phyloP scores from a whole-genome alignment of 495 filamentous ascomycete genomes.

The Aspergillus conjunctus region DNA sequence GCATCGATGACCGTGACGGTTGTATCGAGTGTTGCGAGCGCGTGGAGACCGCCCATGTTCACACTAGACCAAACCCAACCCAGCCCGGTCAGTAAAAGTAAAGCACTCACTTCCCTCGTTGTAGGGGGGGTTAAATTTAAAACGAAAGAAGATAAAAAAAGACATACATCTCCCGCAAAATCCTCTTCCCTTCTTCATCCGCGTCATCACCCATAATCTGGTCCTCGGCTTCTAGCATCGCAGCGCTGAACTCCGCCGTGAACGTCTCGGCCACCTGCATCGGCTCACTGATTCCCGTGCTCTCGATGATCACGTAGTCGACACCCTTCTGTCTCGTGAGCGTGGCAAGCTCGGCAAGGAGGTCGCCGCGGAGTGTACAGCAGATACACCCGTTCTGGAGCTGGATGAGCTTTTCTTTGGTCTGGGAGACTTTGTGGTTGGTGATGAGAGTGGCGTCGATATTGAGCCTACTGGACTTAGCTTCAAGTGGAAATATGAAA shows the following conservation, averaged over 20 bases:
- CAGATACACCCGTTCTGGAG: constrained; percentile 66
- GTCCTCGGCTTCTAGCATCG: constrained; percentile 44
- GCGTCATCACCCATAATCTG: constrained; percentile 20
- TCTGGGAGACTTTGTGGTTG: constrained; percentile 52
- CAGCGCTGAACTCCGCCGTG: constrained; percentile 50
- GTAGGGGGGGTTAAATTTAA: not conserved
- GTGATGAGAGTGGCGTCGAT: constrained; percentile 58
- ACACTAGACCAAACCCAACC: too few relatives aligned
- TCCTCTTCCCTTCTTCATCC: constrained; percentile 38
- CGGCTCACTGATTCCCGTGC: constrained; percentile 62
- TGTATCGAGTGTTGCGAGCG: constrained; percentile 57
- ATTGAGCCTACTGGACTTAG: constrained; percentile 42
- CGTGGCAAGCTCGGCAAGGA: constrained; percentile 55
- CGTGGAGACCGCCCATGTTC: constrained; percentile 53
- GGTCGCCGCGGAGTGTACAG: constrained; percentile 60
- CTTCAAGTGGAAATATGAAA: not conserved
- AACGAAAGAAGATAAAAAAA: not conserved
- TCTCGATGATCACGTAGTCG: constrained; percentile 63
- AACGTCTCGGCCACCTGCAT: constrained; percentile 67
- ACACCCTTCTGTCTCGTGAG: constrained; percentile 52
- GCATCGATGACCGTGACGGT: constrained; percentile 62
- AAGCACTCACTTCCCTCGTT: too few relatives aligned
- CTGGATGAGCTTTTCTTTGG: constrained; percentile 59
- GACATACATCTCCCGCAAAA: constrained; percentile 43
- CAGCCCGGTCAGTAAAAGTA: not conserved